Evolutionary conservation across 768 basidiomycete species (phyloP), one percentile per base, ranked within the genome.

Genomic region (Amyloporia xantha): DNA sequence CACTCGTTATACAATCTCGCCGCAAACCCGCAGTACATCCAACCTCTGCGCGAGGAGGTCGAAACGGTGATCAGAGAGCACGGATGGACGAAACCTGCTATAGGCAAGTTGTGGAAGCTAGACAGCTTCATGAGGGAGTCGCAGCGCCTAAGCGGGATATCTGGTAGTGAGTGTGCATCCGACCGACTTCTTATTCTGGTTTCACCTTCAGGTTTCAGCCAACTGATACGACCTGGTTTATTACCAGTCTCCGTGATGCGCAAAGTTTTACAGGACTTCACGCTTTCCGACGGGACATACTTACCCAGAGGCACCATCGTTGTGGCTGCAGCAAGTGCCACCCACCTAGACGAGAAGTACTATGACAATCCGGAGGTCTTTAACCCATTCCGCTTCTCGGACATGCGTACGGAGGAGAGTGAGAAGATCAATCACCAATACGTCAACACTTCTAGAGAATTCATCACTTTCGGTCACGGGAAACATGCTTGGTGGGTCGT

Each of bases 281-380:
- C 66, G 1, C 68, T 78, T 44, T 72, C 71, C 3, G 67, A 77
- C 54, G 74, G 73, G 4, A 69, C 67, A 1, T 53, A 56, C 33
- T 51, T 77, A 12, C 74, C 73, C 3, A 57, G 59, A 30, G 72
- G 71, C 2, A 66, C 69, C 1, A 56, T 64, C 17, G 48, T 76
- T 5, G 54, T 60, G 9, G 56, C 66, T 1, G 56, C 71, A 0
- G 30, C 56, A 12, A 48, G 48, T 13, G 57, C 60, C 5, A 62
- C 62, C 27, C 73, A 76, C 43, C 41, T 13, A n/a, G 59, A 62
- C 43, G 52, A 62, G 47, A 49, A 44, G 13, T 46, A 66, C 36
- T 74, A 72, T 53, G 21, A 53, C 1, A 57, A 72, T 46, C 54
- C 74, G 0, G 41, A 59, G 2, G 53, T 48, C 10, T 79, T 78